Conservation (phyloP, 192 early-diverging fungal genomes). For the Coemansia sp. region DNA sequence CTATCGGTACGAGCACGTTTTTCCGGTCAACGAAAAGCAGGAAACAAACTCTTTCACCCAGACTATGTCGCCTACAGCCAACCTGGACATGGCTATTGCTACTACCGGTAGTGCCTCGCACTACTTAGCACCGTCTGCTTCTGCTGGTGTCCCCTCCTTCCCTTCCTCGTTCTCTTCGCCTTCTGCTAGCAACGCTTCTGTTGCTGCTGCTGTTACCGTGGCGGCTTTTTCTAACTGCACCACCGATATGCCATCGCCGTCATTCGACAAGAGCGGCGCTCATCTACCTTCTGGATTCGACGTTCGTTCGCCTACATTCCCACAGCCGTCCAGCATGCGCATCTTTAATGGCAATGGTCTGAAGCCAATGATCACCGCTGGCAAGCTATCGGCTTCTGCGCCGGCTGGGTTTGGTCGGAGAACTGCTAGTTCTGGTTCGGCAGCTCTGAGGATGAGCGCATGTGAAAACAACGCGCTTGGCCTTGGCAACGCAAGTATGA, state of each 20-base stretch:
- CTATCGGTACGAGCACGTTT: conserved; percentile 47
- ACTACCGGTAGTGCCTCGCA: neutral
- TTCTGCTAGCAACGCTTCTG: neutral
- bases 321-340: neutral
- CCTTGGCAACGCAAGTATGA: conserved; percentile 17
- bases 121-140: neutral
- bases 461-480: conserved; percentile 44
- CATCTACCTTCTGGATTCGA: conserved; percentile 17
- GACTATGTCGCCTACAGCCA: conserved; percentile 1
- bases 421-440: conserved; percentile 9
- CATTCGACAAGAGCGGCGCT: conserved; percentile 21
- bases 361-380: conserved; percentile 17
- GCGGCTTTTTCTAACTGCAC: neutral
- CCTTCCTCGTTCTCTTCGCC: conserved; percentile 1
- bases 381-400: neutral
- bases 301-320: conserved; percentile 8
- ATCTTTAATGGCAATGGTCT: conserved; percentile 9
- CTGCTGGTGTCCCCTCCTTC: neutral
- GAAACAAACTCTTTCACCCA: neutral
- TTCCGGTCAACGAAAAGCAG: conserved; percentile 32
- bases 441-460: conserved; percentile 23
- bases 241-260: neutral
- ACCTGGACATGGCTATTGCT: neutral
- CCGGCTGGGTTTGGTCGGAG: conserved; percentile 5
- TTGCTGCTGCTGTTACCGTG: neutral